Evolutionary conservation across 73 alveolate species (phyloP), one percentile per base, ranked within the genome.

Genomic region (Paramecium primaurelia): DNA sequence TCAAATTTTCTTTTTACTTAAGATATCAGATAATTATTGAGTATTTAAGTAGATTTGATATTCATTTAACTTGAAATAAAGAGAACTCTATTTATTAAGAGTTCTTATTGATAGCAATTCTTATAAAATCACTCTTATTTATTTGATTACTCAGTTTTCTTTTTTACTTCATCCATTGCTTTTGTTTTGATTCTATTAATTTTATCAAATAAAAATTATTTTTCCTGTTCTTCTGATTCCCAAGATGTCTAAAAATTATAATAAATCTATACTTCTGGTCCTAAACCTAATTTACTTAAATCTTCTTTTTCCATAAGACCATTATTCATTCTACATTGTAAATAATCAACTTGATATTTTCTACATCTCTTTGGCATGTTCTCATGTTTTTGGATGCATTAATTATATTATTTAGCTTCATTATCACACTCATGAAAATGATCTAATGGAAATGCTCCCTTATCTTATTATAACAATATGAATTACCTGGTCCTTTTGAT

Each of bases 391-490:
- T 71, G 93, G 26, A 96, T 88, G 51, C 99, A 96, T 12, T 69
- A 49, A 77, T 94, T 94, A 87, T 96, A 96, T 38, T 60, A 86
- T 12, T 87, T 93, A 8, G 99, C 99, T 37, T 86, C 95, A 71
- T 91, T 94, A 68, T 96, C 97, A 59, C 99, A 96, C 80, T 95
- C 97, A 71, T 96, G 97, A 86, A 95, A 96, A 83, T 96, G 98
- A 88, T 96, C 99, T 37, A 96, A 86, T 8, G 99, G 99, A 92
- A 96, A 96, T 59, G 98, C 77, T 14, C 99, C 99, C 89, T 95
- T 96, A 88, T 96, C 99, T 89, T 40, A 42, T 26, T 3, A 6
- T 2, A 45, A 44, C 16, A 10, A 6, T 25, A 3, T 45, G 1
- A 3, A 22, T 49, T 80, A 80, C 91, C 91, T 80, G 91, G 91